phyloP scores from a whole-genome alignment of 78 protist genomes.

The Monosiga brevicollis region DNA sequence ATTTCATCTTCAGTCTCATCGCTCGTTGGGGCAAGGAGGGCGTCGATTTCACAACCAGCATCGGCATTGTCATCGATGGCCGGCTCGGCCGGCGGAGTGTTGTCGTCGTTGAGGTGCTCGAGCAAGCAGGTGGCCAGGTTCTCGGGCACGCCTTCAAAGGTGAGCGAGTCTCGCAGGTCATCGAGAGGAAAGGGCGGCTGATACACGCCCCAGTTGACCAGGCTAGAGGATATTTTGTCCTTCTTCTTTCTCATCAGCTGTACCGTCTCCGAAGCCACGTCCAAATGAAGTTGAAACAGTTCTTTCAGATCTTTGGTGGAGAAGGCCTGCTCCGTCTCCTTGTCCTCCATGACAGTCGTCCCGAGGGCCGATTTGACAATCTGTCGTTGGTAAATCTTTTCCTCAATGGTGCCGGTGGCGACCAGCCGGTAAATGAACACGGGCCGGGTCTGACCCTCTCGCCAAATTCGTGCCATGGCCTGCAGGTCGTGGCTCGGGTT shows the following conservation, averaged over 20 bases:
- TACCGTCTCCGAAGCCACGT: neutral
- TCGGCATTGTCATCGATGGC: no score
- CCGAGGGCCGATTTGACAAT: conserved; percentile 49
- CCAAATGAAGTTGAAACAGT: neutral
- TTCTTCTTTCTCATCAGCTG: neutral
- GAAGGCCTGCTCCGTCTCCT: neutral
- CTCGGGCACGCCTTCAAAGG: no score
- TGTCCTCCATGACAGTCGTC: conserved; percentile 21
- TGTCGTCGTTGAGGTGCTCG: no score
- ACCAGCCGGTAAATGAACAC: conserved; percentile 67
- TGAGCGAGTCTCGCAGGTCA: no score
- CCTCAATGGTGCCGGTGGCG: conserved; percentile 62
- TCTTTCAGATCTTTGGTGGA: neutral
- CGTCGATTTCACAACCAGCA: no score
- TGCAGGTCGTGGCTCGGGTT: conserved; percentile 88
- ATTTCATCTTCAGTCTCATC: no score
- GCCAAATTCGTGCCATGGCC: conserved; percentile 92
- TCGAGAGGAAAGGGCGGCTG: no score
- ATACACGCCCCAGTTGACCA: no score
- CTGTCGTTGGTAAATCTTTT: conserved; percentile 84
- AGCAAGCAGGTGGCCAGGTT: no score
- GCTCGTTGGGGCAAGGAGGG: no score
- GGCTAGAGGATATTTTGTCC: no score
- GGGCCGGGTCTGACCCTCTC: conserved; percentile 84
- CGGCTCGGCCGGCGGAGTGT: no score